Evolutionary conservation across 306 rosid species (phyloP), one percentile per base, ranked within the genome.

Genomic region (Glycine tomentella): DNA sequence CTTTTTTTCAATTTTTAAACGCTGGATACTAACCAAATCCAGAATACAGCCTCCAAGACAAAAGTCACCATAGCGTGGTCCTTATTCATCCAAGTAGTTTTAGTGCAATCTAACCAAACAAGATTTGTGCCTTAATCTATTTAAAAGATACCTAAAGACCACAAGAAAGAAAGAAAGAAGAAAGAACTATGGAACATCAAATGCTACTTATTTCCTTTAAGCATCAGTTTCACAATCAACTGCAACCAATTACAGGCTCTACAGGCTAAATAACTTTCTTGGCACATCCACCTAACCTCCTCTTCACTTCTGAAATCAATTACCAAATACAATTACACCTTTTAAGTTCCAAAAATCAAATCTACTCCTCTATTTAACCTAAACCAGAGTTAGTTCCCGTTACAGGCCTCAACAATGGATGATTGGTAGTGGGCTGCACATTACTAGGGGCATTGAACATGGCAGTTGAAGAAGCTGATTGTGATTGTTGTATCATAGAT

Each of bases 361-460:
- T 83, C 81, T 74, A 84, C 68, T 80, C 82, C 74, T 68, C 86
- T 79, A 75, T 83, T 88, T 89, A 96, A 74, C 99, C 95, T 83
- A 96, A 85, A 66, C 99, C 91, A 65, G 99, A 91, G 93, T 88
- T 91, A 72, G 97, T 90, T 78, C 98, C 92, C 9, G 92, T 88
- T 38, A 96, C 97, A 14, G 98, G 92, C 88, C 99, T 90, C 87
- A 90, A 75, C 90, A 93, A 88, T 6, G 97, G 93, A 84, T 90
- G 99, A 85, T 79, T 90, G 80, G 86, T 40, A 50, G 87, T 76
- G 36, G 95, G 86, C 83, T 90, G 97, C 68, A 85, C 83, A 83
- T 89, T 93, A 69, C 91, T 86, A 6, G 94, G 80, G 44, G 90
- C 75, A 62, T 87, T 96, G 83, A 90, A 92, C 97, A 88, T 89